Base-by-base conservation (phyloP, 2,329 filamentous ascomycete genomes). In the Trichophyton benhamiae region DNA sequence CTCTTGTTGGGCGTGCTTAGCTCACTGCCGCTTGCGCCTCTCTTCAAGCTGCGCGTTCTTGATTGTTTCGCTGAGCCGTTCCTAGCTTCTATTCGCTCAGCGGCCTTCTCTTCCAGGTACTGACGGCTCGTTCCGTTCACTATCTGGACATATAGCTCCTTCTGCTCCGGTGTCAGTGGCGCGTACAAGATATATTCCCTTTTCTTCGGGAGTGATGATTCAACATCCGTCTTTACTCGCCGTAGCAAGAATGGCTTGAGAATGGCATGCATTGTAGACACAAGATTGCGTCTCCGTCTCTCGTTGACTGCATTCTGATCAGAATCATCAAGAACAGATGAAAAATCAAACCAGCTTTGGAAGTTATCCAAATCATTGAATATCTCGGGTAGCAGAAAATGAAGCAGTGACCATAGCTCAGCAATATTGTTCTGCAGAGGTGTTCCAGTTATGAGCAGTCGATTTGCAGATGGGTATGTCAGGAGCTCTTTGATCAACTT, bases 301-400 rank as follows among this genome's bases (percentile, higher is more conserved):
- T 95, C 88, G 2, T 87, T 86, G 59, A 95, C 87, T 52, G 91
- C 84, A 58, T 89, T 85, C 0, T 90, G 87, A 0, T 85, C 86
- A 41, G 87, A 81, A 66, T 91, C 89, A 63, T 97, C 89, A 61
- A 95, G 84, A 1, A 99, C 80, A 6, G 91, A 91, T 0, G 89
- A 94, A 68, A 99, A 99, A 72, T 99, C 92, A 65, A 99, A 99
- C 91, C 92, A 97, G 1, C 85, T 85, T 69, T 96, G 89, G 62
- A 99, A 99, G 0, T 89, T 90, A 55, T 95, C 89, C 72, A 95
- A 86, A 68, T 96, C 89, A 53, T 91, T 90, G 68, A 99, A 99
- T 36, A 96, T 91, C 44, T 88, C 88, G 0, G 92, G 94, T 57
- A 97, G 82, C 0, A 99, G 78, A 68, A 99, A 99, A 69, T 99